Conservation (phyloP, 164 flowering plant genomes). For the Tetracentron sinense region DNA sequence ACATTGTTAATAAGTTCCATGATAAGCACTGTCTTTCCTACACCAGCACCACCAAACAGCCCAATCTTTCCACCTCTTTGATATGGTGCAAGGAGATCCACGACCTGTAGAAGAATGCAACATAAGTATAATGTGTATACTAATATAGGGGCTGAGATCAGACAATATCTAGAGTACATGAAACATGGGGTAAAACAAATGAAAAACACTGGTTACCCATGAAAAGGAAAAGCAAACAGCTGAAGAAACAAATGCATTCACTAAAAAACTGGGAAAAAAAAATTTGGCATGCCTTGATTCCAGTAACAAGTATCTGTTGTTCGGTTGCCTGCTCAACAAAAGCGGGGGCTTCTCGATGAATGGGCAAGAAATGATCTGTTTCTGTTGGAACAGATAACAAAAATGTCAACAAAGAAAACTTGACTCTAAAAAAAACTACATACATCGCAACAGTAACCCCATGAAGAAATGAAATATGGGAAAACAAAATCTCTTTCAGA, state of each 20-base stretch:
- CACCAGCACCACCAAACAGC: conserved; percentile 99
- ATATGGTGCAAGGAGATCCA: conserved; percentile 94
- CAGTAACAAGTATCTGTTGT: conserved; percentile 88
- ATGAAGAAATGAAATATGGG: neutral
- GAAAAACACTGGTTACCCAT: too few relatives aligned
- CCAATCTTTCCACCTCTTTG: too few relatives aligned
- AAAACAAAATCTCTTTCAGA: neutral
- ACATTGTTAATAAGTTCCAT: conserved; percentile 99
- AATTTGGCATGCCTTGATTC: conserved; percentile 70
- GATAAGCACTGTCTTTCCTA: conserved; percentile 93
- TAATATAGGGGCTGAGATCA: neutral
- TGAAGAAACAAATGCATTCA: neutral
- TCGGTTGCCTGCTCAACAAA: conserved; percentile 96
- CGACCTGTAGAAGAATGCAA: conserved; percentile 48
- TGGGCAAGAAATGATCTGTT: conserved; percentile 83
- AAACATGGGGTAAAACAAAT: too few relatives aligned
- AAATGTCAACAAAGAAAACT: neutral
- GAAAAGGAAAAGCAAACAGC: too few relatives aligned
- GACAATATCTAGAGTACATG: too few relatives aligned
- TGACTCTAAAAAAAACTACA: neutral
- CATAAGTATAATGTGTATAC: neutral
- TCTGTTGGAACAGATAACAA: conserved; percentile 30
- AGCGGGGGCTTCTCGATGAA: conserved; percentile 90
- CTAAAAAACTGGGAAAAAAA: neutral
- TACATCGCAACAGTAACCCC: neutral